phyloP scores from a whole-genome alignment of 805 yeast genomes.

The Clavispora asparagi region DNA sequence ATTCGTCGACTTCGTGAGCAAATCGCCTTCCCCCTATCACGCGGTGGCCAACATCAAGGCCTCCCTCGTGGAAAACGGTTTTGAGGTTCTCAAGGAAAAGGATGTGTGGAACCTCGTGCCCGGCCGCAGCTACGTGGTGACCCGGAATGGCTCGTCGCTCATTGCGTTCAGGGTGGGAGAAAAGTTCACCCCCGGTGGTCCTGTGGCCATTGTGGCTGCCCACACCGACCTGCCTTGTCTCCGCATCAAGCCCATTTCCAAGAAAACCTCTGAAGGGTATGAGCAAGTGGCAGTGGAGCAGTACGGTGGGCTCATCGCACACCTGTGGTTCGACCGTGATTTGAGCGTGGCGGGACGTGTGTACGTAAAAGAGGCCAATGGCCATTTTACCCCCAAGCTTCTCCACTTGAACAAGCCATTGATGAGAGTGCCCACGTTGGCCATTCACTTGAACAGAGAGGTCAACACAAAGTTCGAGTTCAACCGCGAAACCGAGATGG shows the following conservation, averaged over 20 bases:
- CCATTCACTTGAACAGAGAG: conserved; percentile 82
- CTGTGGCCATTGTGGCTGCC: conserved; percentile 87
- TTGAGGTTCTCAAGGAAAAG: conserved; percentile 67
- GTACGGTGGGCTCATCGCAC: conserved; percentile 96
- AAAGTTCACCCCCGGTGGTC: conserved; percentile 68
- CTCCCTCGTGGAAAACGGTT: conserved; percentile 58
- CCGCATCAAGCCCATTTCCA: conserved; percentile 82
- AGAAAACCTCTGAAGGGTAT: conserved; percentile 65
- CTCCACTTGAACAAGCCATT: conserved; percentile 76
- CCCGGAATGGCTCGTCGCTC: conserved; percentile 84
- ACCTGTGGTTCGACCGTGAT: conserved; percentile 96
- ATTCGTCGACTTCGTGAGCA: conserved; percentile 72
- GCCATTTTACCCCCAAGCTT: conserved; percentile 55
- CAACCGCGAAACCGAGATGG: conserved; percentile 80
- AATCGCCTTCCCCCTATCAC: conserved; percentile 92
- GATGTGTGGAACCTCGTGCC: conserved; percentile 54
- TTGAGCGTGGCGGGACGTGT: conserved; percentile 90
- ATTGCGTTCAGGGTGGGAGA: conserved; percentile 83
- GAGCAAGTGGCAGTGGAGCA: conserved; percentile 89
- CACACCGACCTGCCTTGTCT: conserved; percentile 94
- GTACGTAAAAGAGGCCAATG: conserved; percentile 48
- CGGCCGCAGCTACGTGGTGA: conserved; percentile 73
- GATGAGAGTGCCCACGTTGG: conserved; percentile 88
- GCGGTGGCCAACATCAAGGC: conserved; percentile 66
- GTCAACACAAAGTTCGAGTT: conserved; percentile 77